Base-by-base conservation (phyloP, 208 protist genomes). In the Leishmania major region DNA sequence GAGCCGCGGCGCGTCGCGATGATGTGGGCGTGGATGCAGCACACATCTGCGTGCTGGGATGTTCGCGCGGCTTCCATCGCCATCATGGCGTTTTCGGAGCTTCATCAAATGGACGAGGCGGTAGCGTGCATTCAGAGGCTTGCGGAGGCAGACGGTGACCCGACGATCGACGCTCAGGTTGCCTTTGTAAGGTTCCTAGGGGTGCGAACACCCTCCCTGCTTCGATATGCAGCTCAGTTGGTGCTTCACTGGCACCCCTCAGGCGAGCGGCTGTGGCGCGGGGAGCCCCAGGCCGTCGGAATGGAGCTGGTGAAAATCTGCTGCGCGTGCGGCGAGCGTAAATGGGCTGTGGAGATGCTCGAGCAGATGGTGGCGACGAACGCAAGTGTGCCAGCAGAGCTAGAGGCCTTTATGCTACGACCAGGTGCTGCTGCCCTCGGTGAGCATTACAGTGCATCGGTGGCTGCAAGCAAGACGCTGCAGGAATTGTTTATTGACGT, bases 21-120 rank as follows among this genome's bases (percentile, higher is more conserved):
- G 35, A 82, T 94, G 70, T 97, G 94, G 93, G 77, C 45, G n/a
- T 97, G 94, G 93, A 90, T 96, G 91, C 88, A 84, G 76, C 91
- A 97, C 87, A 93, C 94, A 8, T 94, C 93, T 6, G 94, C 92
- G 25, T 87, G 88, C 53, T 96, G 93, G 92, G 91, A 97, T 77
- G 53, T 77, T 17, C 85, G 67, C 10, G 89, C 93, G 6, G 90
- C 78, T 31, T 96, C 93, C 1, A 86, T 90, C 1, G 90, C 89
- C 1, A 83, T 97, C 59, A 75, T 84, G 53, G 91, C 93, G 4
- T 88, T 90, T n/a, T 78, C 88, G 22, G 66, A 85, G 55, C 84
- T 88, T 15, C 49, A 78, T 35, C 80, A 86, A 59, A 79, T 91
- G 73, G 82, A 91, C 35, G 87, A 89, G 43, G 91, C 90, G 15